Evolutionary conservation across 2,329 filamentous ascomycete genomes (phyloP).

Genomic region (Pezicula neosporulosa): DNA sequence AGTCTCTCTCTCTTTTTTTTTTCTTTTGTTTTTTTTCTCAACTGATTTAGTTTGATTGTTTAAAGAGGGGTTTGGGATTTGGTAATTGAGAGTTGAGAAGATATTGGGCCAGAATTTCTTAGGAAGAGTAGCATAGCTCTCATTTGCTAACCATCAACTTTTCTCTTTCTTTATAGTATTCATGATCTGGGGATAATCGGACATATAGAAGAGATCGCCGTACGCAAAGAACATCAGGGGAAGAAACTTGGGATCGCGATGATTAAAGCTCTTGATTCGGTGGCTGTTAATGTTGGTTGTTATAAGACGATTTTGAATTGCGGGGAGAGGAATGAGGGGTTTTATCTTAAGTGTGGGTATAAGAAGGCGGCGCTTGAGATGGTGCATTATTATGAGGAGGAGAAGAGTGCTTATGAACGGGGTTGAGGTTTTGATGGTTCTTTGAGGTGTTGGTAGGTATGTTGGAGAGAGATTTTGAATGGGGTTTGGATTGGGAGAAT

Average conservation of each 20-base stretch:
- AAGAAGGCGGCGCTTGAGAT: constrained; percentile 87
- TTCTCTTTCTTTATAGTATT: constrained; percentile 56
- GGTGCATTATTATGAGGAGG: constrained; percentile 74
- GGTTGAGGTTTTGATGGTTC: neutral
- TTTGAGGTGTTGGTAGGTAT: no score
- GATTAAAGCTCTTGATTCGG: constrained; percentile 85
- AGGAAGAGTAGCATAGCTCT: no score
- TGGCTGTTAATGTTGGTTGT: constrained; percentile 83
- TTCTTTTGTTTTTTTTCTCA: neutral
- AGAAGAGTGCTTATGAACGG: constrained; percentile 3
- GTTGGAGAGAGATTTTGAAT: neutral
- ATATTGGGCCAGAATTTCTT: no score
- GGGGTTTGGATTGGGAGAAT: no score
- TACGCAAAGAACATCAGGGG: constrained; percentile 89
- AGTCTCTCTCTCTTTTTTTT: constrained; percentile 30
- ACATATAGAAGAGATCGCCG: constrained; percentile 95
- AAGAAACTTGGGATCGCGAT: constrained; percentile 91
- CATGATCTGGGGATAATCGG: constrained; percentile 77
- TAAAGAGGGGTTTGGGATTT: no score
- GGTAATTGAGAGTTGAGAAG: no score
- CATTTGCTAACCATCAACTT: no score
- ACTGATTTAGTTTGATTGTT: no score
- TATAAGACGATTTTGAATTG: constrained; percentile 97
- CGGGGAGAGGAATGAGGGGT: constrained; percentile 91
- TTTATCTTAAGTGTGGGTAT: constrained; percentile 97